Base-by-base conservation (phyloP, 108 stramenopile genomes). In the Chaetoceros muelleri region DNA sequence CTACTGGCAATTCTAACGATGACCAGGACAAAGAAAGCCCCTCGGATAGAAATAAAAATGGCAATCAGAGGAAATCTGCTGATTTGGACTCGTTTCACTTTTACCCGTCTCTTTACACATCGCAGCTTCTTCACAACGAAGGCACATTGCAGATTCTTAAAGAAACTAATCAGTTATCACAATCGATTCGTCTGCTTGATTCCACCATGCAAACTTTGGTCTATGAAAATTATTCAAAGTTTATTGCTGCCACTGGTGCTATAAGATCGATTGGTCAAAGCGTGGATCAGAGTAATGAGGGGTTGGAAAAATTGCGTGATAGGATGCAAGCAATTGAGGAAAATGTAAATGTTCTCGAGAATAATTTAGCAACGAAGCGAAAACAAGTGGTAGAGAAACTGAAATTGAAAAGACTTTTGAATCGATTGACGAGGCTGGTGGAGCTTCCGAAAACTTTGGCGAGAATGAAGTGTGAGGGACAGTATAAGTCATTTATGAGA, bases 181-280 rank as follows among this genome's bases (percentile, higher is more conserved):
- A 80, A 27, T 81, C 85, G 58, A 82, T 92, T 25, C 74, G 90
- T 23, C 81, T 78, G 0, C 71, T 99, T 17, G 96, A 97, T 69
- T 81, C 87, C 46, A 87, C 95, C 26, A 93, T 98, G 96, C 99
- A 99, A 69, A 95, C 92, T 25, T 69, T 99, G 48, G 99, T 99
- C 24, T 99, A 99, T 64, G 99, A 98, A 60, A 99, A 99, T 73
- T 99, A 99, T 80, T 86, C 85, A 66, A 96, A 96, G 57, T 99
- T 99, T 68, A 96, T 99, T 57, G 82, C 80, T 57, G 98, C 97
- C 27, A 97, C 98, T 2, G 97, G 97, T 67, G 96, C 97, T 44
- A 94, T 99, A 57, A 79, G 87, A 46, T 68, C 52, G 20, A 89
- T 93, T 46, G 87, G 86, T 16, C 78, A 74, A 24, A 71, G 71